Evolutionary conservation across 2,329 filamentous ascomycete species (phyloP).

Genomic region (Aspergillus fumigatus): DNA sequence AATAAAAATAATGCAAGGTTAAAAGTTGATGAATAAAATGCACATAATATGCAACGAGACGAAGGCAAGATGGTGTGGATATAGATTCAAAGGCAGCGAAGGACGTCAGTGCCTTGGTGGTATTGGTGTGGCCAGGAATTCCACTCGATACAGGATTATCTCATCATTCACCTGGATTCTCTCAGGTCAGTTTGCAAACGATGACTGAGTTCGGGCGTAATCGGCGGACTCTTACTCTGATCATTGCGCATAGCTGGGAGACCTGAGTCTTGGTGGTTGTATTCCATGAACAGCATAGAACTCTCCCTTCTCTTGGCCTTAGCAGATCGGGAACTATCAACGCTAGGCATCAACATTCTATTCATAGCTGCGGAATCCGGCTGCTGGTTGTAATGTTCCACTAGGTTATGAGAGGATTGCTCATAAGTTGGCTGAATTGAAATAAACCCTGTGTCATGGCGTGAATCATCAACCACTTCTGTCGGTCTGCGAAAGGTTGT

Average conservation of each 20-base stretch:
- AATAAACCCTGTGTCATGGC: slow-evolving; percentile 49
- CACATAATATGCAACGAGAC: background rate
- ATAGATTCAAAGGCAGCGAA: background rate
- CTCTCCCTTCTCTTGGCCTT: slow-evolving; percentile 48
- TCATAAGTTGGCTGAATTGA: slow-evolving; percentile 50
- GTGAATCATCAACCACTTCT: slow-evolving; percentile 23
- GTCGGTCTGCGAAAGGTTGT: slow-evolving; percentile 43
- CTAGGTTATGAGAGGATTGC: slow-evolving; percentile 21
- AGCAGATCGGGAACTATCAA: slow-evolving; percentile 30
- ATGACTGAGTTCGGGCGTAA: background rate
- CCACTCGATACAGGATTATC: background rate
- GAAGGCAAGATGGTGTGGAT: background rate
- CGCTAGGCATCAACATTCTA: slow-evolving; percentile 37
- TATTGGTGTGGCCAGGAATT: background rate
- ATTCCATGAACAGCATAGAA: slow-evolving; percentile 44
- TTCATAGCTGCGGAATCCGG: slow-evolving; percentile 29
- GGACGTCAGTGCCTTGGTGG: too few relatives aligned
- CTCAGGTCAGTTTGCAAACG: background rate
- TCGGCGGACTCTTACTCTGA: slow-evolving; percentile 12
- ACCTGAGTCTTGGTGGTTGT: slow-evolving; percentile 26
- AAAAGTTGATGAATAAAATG: slow-evolving; percentile 2
- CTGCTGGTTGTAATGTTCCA: slow-evolving; percentile 25
- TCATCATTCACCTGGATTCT: background rate
- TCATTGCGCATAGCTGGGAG: slow-evolving; percentile 20
- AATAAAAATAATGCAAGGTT: slow-evolving; percentile 7